Conservation (phyloP, 1,284 basidiomycete species). For the Cutaneotrichosporon curvatum region DNA sequence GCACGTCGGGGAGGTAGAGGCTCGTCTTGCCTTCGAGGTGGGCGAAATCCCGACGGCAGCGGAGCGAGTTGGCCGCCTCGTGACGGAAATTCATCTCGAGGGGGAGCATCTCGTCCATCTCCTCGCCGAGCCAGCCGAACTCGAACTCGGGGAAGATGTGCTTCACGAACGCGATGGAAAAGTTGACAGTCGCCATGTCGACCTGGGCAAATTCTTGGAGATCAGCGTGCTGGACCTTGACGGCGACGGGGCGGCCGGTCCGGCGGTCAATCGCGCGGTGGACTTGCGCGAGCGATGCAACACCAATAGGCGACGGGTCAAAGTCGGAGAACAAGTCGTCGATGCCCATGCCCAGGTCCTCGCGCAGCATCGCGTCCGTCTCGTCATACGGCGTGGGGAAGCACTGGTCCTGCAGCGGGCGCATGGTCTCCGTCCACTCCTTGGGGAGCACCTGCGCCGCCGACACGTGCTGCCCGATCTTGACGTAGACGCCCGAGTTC, state of each 20-base stretch:
- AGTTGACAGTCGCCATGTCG: conserved; percentile 52
- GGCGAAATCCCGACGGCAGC: conserved; percentile 66
- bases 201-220: conserved; percentile 88
- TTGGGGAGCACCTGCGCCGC: conserved; percentile 64
- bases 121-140: conserved; percentile 87
- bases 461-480: conserved; percentile 72
- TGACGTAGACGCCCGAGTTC: conserved; percentile 60
- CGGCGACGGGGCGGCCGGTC: conserved; percentile 72
- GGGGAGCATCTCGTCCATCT: conserved; percentile 86
- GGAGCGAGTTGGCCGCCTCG: conserved; percentile 77
- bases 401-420: conserved; percentile 69
- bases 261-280: conserved; percentile 72
- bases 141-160: conserved; percentile 64
- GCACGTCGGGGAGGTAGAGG: conserved; percentile 83
- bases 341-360: conserved; percentile 37
- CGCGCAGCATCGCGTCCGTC: conserved; percentile 39
- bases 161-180: conserved; percentile 71
- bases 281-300: conserved; percentile 89
- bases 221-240: conserved; percentile 96
- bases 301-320: conserved; percentile 83
- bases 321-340: conserved; percentile 62
- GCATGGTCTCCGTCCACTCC: conserved; percentile 60
- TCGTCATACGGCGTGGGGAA: conserved; percentile 39
- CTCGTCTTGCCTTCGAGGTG: conserved; percentile 59
- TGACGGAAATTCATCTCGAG: conserved; percentile 77